These are phyloP conservation scores for Phaeophleospora eucalypticola DNA, from an alignment of 2,329 filamentous ascomycete genomes.

Conservation along the genomic window DNA sequence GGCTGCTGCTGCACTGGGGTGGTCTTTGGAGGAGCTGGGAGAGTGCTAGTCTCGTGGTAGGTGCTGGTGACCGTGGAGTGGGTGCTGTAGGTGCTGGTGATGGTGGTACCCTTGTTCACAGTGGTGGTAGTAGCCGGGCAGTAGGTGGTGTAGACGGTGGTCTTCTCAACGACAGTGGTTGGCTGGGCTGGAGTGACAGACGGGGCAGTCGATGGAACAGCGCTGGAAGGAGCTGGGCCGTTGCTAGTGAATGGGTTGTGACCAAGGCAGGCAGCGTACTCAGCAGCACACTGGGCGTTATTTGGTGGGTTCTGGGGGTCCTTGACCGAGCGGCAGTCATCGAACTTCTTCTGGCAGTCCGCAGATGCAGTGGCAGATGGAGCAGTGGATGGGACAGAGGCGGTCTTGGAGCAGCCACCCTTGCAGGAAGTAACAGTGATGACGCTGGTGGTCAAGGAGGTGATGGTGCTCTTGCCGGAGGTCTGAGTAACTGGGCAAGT, in stretches of 20 bases:
- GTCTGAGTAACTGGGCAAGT: neutral
- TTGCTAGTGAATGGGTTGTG: conserved; percentile 15
- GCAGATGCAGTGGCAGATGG: conserved; percentile 2
- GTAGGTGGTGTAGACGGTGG: conserved; percentile 1
- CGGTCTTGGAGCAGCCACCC: neutral
- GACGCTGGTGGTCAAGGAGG: neutral
- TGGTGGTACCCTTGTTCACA: conserved; percentile 1
- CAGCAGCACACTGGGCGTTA: conserved; percentile 9
- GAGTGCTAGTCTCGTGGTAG: neutral
- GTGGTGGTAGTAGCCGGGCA: neutral
- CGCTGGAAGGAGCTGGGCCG: conserved; percentile 1
- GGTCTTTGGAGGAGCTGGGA: neutral
- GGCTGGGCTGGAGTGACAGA: neutral
- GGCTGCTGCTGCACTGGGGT: no score
- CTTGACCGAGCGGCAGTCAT: no score
- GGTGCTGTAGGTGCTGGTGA: neutral
- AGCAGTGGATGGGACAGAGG: neutral
- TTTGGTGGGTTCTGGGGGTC: no score
- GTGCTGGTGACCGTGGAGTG: neutral
- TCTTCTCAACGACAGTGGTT: neutral
- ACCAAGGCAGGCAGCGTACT: conserved; percentile 14
- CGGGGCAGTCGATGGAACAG: neutral
- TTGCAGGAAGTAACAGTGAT: neutral
- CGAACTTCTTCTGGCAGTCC: conserved; percentile 6
- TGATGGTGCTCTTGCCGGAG: neutral